Evolutionary conservation across 2,329 filamentous ascomycete genomes (phyloP), one percentile per base, ranked within the genome.

Genomic region (Elsinoe perseae): DNA sequence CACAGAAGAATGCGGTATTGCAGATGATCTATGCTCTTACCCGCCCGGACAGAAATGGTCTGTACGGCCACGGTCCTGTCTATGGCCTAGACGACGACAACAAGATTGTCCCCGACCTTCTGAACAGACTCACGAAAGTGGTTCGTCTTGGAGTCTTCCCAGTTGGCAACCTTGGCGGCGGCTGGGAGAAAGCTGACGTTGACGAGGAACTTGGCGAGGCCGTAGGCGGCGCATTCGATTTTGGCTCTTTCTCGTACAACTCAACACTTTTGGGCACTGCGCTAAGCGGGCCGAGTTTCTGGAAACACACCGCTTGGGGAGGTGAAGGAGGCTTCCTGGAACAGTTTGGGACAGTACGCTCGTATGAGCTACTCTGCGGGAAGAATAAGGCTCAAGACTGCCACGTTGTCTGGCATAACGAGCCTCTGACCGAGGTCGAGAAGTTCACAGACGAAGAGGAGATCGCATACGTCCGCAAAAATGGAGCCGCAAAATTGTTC

Each of bases 321-420:
- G 40, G 40, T 4, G 40, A 44, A n/a, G 40, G 40, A 12, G n/a
- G 20, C 12, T 44, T 44, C 40, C n/a, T 44, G 40, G 40, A 44
- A 9, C 40, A 44, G n/a, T 25, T 44, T 20, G 40, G 40, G 20
- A 44, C 40, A 23, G 40, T 44, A 2, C 40, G 40, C n/a, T 44
- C 40, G 9, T 44, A 44, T 10, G 40, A 44, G 40, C 40, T 44
- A 9, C 40, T 44, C n/a, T 44, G 40, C 40, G 40, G 40, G 9
- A 44, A 44, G 40, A 44, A 44, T n/a, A 44, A 44, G n/a, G 40
- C 23, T 16, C 40, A 44, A 25, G 40, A 44, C 18, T 44, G 40
- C n/a, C 40, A 44, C 12, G 20, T 44, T n/a, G 40, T 18, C 4
- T 44, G 40, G 40, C 40, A 44, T 21, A 44, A 44, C 9, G 40